Evolutionary conservation across 257 asterid species (phyloP), one percentile per base, ranked within the genome.

Genomic region (Solanum habrochaites): DNA sequence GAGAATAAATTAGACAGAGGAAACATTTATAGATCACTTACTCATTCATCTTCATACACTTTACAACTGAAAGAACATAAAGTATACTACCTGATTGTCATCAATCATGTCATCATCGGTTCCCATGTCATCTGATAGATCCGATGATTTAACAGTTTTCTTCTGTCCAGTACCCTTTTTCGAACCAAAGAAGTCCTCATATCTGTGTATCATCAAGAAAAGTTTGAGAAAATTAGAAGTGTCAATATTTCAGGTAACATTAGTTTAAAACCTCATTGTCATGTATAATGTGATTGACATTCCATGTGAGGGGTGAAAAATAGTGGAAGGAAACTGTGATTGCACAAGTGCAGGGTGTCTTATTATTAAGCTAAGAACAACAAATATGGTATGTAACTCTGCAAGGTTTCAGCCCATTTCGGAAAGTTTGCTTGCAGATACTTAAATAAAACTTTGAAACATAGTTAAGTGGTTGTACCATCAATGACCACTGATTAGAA

Each of bases 111-210:
- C 95, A 39, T 83, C 90, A 84, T 90, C 93, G 91, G 86, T 85
- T 86, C 91, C 97, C 88, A 77, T 72, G 87, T 88, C 91, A 89
- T 93, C 93, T 87, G 96, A 91, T 88, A 86, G 91, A 84, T 90
- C 87, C 87, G 67, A 89, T 62, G 83, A 88, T 89, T 89, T 91
- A 27, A 92, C 69, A 64, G 90, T 93, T 92, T 91, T 93, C 93
- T 88, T 95, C 91, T 84, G 93, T 21, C 74, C 89, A 78, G 85
- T 60, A 77, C 70, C 88, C 85, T 71, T 93, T 73, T 88, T 91
- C 31, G 89, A 90, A 85, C 90, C 94, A 92, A 97, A 97, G 90
- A 96, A 95, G 85, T 95, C 99, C 32, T 94, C 98, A 88, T 83
- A 60, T 52, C 45, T 78, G 69, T 15, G 82, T 23, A 86, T 71